Percentiles rank a stretch among this genome's conserved stretches.
These are phyloP conservation scores for Hyphopichia homilentoma DNA, from an alignment of 805 yeast genomes.

Conservation along the genomic window DNA sequence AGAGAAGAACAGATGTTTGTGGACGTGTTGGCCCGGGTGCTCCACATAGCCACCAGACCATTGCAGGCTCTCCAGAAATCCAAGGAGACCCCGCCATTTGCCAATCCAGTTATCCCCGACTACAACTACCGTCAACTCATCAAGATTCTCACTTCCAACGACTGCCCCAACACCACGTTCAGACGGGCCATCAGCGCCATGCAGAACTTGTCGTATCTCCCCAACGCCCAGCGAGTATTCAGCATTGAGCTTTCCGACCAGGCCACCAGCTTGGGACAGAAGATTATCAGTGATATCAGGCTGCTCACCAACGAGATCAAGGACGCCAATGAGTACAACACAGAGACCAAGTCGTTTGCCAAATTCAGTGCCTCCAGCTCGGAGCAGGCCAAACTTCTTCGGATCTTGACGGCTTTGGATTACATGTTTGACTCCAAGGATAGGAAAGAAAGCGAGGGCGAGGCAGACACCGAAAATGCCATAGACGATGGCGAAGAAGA, in stretches of 20 bases:
- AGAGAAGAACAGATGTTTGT: constrained; percentile 70
- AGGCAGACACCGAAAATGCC: constrained; percentile 8
- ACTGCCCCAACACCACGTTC: constrained; percentile 81
- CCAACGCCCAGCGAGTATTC: constrained; percentile 60
- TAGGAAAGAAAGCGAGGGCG: constrained; percentile 17
- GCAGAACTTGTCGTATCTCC: constrained; percentile 65
- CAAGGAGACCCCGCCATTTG: constrained; percentile 20
- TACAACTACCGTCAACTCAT: constrained; percentile 60
- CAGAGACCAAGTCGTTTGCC: constrained; percentile 52
- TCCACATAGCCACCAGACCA: constrained; percentile 77
- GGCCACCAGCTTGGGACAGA: constrained; percentile 58
- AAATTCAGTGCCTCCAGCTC: constrained; percentile 77
- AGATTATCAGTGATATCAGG: constrained; percentile 53
- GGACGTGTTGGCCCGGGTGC: constrained; percentile 70
- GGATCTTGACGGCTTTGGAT: constrained; percentile 85
- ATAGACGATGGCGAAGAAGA: constrained; percentile 4
- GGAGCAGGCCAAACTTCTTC: constrained; percentile 82
- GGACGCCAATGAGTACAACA: constrained; percentile 30
- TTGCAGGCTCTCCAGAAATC: constrained; percentile 46
- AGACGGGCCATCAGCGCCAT: constrained; percentile 78
- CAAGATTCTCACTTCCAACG: constrained; percentile 69
- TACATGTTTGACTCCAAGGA: constrained; percentile 56
- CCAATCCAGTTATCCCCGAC: constrained; percentile 63
- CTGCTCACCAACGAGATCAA: constrained; percentile 44
- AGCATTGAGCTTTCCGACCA: constrained; percentile 61